Conservation (phyloP, 352 stramenopile species). For the Phytophthora gonapodyides region DNA sequence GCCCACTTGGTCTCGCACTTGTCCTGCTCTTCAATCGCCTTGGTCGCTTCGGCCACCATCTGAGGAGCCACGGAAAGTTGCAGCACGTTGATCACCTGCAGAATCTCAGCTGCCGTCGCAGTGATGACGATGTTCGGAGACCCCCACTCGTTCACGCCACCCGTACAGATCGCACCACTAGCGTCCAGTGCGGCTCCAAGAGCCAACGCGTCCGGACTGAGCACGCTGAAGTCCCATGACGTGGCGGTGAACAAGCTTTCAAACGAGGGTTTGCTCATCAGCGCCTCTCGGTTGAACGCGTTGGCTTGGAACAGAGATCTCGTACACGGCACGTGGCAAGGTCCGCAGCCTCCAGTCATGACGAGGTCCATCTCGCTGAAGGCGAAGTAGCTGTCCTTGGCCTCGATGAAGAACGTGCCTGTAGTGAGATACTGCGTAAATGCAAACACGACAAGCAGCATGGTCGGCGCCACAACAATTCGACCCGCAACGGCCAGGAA, state of each 20-base stretch:
- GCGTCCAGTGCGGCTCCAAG: slow-evolving; percentile 15
- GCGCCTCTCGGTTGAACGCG: slow-evolving; percentile 11
- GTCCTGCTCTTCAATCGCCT: slow-evolving; percentile 2
- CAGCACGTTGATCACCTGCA: slow-evolving; percentile 11
- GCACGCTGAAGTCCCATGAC: slow-evolving; percentile 5
- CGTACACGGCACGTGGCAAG: neutral
- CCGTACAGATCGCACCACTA: slow-evolving; percentile 16
- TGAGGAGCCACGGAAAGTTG: slow-evolving; percentile 18
- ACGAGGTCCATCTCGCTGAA: slow-evolving; percentile 24
- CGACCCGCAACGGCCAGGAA: slow-evolving; percentile 17
- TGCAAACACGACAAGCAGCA: slow-evolving; percentile 13
- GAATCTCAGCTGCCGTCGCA: slow-evolving; percentile 8
- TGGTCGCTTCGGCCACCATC: slow-evolving; percentile 12
- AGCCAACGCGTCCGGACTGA: slow-evolving; percentile 13
- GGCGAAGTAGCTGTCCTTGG: slow-evolving; percentile 29
- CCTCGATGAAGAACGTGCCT: slow-evolving; percentile 20
- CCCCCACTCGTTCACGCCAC: slow-evolving; percentile 28
- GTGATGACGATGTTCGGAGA: slow-evolving; percentile 18
- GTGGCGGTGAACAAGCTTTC: slow-evolving; percentile 22
- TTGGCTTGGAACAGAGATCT: slow-evolving; percentile 1
- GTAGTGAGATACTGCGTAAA: slow-evolving; percentile 21
- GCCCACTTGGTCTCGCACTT: slow-evolving; percentile 24
- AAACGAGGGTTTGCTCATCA: slow-evolving; percentile 26
- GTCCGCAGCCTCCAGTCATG: slow-evolving; percentile 14
- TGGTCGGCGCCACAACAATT: slow-evolving; percentile 23